A percentile compares a stretch with the other conserved stretches of the same genome.
These are phyloP conservation scores for Agrostemma githago DNA, from an alignment of 148 eudicot species.

Conservation along the genomic window DNA sequence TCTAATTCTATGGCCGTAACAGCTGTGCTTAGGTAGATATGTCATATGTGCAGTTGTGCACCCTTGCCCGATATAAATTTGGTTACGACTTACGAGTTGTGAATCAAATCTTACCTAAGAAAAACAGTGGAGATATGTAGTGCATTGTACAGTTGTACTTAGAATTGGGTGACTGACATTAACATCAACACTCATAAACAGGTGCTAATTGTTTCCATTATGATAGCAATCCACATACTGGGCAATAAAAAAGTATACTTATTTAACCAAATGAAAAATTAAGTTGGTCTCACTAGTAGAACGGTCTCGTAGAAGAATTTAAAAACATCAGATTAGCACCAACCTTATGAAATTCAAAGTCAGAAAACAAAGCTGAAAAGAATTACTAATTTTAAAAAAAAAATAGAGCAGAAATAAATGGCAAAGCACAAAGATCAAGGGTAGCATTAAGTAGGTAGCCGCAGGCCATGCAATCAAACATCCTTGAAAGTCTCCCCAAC, in stretches of 20 bases:
- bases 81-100: neutral
- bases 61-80: neutral
- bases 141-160: neutral
- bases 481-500: conserved; percentile 9
- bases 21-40: neutral
- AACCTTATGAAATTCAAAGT: neutral
- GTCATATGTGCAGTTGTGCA: neutral
- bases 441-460: conserved; percentile 6
- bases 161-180: neutral
- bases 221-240: neutral
- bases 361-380: neutral
- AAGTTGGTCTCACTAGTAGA: neutral
- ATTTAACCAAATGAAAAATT: no score
- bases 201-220: neutral
- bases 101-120: neutral
- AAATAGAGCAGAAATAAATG: neutral
- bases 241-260: neutral
- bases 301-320: neutral
- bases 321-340: neutral
- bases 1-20: neutral
- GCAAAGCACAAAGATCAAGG: conserved; percentile 19
- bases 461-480: conserved; percentile 10
- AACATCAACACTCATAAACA: neutral
- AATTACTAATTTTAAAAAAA: conserved; percentile 4
- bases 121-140: neutral